Evolutionary conservation across 768 basidiomycete genomes (phyloP), one percentile per base, ranked within the genome.

Genomic region (Floccularia luteovirens): DNA sequence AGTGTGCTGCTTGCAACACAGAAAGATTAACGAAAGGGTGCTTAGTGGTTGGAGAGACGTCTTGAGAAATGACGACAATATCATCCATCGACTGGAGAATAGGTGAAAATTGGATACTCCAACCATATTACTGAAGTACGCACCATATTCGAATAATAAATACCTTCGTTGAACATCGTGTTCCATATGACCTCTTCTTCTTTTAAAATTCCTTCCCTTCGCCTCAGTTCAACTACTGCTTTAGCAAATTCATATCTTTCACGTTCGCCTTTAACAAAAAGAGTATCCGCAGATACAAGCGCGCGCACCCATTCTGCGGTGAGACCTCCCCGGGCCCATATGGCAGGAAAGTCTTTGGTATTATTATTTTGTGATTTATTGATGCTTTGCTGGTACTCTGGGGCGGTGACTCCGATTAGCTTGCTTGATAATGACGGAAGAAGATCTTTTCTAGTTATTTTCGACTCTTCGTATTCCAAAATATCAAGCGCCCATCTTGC

Each of bases 131-230:
- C 14, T n/a, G 20, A 10, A 19, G 25, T 21, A 59, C 69, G 35
- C 44, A 89, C 90, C 85, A 94, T 86, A 53, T 92, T 89, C 3
- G 73, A 63, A 55, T 93, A 94, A 58, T 90, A 83, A 4, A 94
- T 88, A 7, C 85, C 85, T 19, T 75, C 62, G 30, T 69, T 60
- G 53, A 97, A 94, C 53, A 93, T 68, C 33, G 58, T 68, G 13
- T 61, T 65, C 75, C 85, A 88, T 47, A 82, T 73, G 30, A 47
- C 57, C 55, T 94, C 90, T 53, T 91, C 88, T 0, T 69, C 69
- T 4, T 70, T 64, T 25, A 72, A 46, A 30, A 76, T 60, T 12
- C 76, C 77, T 21, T 65, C 60, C 25, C 64, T 63, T 46, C 84
- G 64, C 41, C 89, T 68, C 43, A 93, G 52, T 52, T 93, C 89